phyloP scores from a whole-genome alignment of 768 basidiomycete species.

The Dacryopinax spathularia region DNA sequence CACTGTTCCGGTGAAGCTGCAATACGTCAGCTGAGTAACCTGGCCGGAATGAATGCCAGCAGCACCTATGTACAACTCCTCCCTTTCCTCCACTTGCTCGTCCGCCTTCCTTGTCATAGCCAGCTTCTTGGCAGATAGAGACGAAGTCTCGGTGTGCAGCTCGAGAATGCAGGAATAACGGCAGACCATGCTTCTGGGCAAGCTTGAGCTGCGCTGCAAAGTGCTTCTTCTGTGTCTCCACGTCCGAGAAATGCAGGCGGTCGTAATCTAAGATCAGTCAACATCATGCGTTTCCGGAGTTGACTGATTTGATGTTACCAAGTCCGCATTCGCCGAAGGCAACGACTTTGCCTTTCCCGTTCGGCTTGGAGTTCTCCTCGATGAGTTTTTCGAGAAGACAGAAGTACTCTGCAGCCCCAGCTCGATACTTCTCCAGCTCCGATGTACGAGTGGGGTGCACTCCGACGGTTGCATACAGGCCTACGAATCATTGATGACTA shows the following conservation, averaged over 20 bases:
- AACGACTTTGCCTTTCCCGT: constrained; percentile 44
- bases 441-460: constrained; percentile 64
- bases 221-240: constrained; percentile 44
- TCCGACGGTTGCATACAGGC: constrained; percentile 58
- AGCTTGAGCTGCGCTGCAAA: constrained; percentile 55
- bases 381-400: constrained; percentile 43
- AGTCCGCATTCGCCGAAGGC: constrained; percentile 72
- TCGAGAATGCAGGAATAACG: constrained; percentile 68
- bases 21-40: background rate
- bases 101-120: constrained; percentile 46
- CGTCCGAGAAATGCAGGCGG: constrained; percentile 47
- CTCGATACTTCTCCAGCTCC: constrained; percentile 47
- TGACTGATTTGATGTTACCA: constrained; percentile 28
- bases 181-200: constrained; percentile 56
- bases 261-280: constrained; percentile 51
- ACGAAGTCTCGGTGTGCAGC: constrained; percentile 62
- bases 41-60: background rate
- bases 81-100: constrained; percentile 41
- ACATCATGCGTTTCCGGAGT: background rate
- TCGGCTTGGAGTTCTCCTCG: constrained; percentile 26
- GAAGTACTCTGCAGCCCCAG: constrained; percentile 49
- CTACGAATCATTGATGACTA: constrained; percentile 22
- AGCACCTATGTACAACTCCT: constrained; percentile 55
- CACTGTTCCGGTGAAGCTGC: constrained; percentile 49
- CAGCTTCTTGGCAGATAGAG: constrained; percentile 46